Evolutionary conservation across 2,329 filamentous ascomycete species (phyloP).

Genomic region (Ascochyta lentis): DNA sequence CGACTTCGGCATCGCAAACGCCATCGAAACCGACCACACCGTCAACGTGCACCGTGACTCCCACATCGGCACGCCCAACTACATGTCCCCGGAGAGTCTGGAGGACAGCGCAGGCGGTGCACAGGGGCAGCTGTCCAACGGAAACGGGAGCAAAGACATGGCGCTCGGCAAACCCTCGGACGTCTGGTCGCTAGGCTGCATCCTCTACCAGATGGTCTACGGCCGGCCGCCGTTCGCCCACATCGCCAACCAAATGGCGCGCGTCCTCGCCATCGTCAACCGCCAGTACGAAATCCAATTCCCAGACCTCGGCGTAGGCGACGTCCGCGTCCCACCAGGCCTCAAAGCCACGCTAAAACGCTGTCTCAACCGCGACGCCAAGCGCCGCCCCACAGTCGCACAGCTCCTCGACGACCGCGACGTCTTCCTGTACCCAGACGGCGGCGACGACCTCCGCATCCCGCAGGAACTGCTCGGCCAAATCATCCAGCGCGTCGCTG

Average conservation of each 20-base stretch:
- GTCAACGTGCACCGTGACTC: slow-evolving; percentile 97
- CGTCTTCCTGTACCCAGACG: slow-evolving; percentile 65
- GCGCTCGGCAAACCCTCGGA: slow-evolving; percentile 96
- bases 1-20: slow-evolving; percentile 97
- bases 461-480: slow-evolving; percentile 64
- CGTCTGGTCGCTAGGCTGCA: slow-evolving; percentile 95
- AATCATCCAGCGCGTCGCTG: slow-evolving; percentile 65
- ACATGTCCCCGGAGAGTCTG: slow-evolving; percentile 96
- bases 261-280: slow-evolving; percentile 87
- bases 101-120: slow-evolving; percentile 77
- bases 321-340: slow-evolving; percentile 60
- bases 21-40: slow-evolving; percentile 93
- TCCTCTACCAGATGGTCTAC: slow-evolving; percentile 97
- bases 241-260: slow-evolving; percentile 83
- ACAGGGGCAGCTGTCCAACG: slow-evolving; percentile 51
- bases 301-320: slow-evolving; percentile 72
- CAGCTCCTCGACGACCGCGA: slow-evolving; percentile 64
- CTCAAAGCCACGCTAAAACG: slow-evolving; percentile 63
- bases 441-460: slow-evolving; percentile 58
- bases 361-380: slow-evolving; percentile 66
- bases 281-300: slow-evolving; percentile 76
- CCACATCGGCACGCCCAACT: slow-evolving; percentile 95
- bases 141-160: slow-evolving; percentile 72
- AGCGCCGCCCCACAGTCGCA: slow-evolving; percentile 62
- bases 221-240: slow-evolving; percentile 95